Conservation (phyloP, 305 asterid genomes). For the Withania somnifera region DNA sequence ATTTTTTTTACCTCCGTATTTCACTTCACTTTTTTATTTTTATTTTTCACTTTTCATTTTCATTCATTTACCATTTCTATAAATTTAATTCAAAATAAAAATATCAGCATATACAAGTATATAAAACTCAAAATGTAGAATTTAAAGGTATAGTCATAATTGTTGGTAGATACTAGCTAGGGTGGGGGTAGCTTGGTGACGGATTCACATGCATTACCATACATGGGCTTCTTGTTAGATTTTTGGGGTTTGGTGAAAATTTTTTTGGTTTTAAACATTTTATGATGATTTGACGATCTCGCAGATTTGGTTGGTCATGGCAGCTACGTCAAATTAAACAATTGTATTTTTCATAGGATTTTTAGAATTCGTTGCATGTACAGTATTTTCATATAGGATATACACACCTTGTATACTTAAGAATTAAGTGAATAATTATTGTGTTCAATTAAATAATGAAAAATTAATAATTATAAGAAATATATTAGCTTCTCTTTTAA, state of each 20-base stretch:
- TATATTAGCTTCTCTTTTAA: too few relatives aligned
- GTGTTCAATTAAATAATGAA: background rate
- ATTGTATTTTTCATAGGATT: background rate
- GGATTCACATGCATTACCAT: constrained; percentile 20
- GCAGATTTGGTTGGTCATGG: constrained; percentile 13
- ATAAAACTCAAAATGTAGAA: too few relatives aligned
- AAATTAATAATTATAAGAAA: background rate
- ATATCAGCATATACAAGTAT: too few relatives aligned
- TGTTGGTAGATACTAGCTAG: background rate
- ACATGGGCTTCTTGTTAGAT: background rate
- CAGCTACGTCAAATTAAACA: background rate
- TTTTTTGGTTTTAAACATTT: background rate
- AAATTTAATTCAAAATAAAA: too few relatives aligned
- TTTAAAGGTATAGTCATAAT: background rate
- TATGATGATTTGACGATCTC: constrained; percentile 10
- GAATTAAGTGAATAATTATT: background rate
- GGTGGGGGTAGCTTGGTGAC: constrained; percentile 4
- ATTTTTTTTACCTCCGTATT: too few relatives aligned
- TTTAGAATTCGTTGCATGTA: background rate
- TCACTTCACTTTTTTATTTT: too few relatives aligned
- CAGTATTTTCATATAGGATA: too few relatives aligned
- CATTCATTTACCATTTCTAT: too few relatives aligned
- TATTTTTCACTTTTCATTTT: too few relatives aligned
- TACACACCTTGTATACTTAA: too few relatives aligned
- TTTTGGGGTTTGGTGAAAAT: background rate